Conservation (phyloP, 768 basidiomycete genomes). For the Rhodotorula kratochvilovae region DNA sequence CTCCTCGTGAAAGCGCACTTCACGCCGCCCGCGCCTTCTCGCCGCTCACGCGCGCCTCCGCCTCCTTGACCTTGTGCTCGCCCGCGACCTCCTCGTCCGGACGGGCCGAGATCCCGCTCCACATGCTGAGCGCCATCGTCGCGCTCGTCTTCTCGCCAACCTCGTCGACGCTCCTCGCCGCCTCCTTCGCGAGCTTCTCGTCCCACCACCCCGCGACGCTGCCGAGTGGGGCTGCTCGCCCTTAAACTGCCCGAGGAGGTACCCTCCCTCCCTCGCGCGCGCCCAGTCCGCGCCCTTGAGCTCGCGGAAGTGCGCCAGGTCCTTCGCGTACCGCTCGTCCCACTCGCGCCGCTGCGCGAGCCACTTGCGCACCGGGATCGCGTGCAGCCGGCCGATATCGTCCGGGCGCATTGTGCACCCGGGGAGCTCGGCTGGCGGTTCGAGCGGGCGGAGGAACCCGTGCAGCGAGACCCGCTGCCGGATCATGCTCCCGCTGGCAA, state of each 20-base stretch:
- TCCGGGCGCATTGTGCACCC: slow-evolving; percentile 64
- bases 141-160: slow-evolving; percentile 42
- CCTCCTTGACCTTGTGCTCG: slow-evolving; percentile 38
- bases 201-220: slow-evolving; percentile 45
- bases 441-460: slow-evolving; percentile 74
- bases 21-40: neutral
- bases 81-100: slow-evolving; percentile 45
- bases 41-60: neutral
- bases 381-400: slow-evolving; percentile 55
- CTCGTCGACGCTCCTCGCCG: slow-evolving; percentile 47
- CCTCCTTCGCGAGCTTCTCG: slow-evolving; percentile 40
- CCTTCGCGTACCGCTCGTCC: slow-evolving; percentile 46
- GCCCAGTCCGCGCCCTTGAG: slow-evolving; percentile 42
- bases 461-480: slow-evolving; percentile 79
- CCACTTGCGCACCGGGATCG: slow-evolving; percentile 48
- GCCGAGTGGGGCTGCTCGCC: slow-evolving; percentile 46
- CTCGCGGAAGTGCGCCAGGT: slow-evolving; percentile 42
- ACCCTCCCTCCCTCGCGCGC: slow-evolving; percentile 44
- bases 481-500: slow-evolving; percentile 59
- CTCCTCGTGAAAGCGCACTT: too few species aligned
- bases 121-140: slow-evolving; percentile 43
- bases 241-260: slow-evolving; percentile 44
- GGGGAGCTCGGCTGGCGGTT: slow-evolving; percentile 62
- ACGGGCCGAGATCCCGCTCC: slow-evolving; percentile 45
- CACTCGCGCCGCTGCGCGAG: slow-evolving; percentile 44